Percentiles rank a stretch among this genome's conserved stretches.
These are phyloP conservation scores for Dioszegia hungarica DNA, from an alignment of 768 basidiomycete genomes.

Conservation along the genomic window DNA sequence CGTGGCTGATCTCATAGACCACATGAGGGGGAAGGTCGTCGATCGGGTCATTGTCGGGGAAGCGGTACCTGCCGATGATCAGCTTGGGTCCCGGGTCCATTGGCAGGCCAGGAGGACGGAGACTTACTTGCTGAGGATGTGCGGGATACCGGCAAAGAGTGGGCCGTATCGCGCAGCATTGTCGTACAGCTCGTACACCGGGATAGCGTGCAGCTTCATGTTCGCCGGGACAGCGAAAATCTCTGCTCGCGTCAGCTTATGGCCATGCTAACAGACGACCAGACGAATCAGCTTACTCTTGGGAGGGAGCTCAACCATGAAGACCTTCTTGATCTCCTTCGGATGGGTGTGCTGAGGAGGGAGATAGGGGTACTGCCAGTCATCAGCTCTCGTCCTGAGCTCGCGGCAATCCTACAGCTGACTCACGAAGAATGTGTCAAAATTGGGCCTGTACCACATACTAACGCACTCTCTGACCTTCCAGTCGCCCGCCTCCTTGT, in stretches of 20 bases:
- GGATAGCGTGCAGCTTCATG: slow-evolving; percentile 96
- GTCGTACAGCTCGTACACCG: slow-evolving; percentile 94
- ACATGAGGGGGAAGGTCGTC: too few relatives aligned
- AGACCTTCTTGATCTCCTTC: slow-evolving; percentile 96
- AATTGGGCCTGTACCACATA: slow-evolving; percentile 98
- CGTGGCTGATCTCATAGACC: too few relatives aligned
- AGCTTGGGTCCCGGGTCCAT: not conserved
- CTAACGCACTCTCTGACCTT: slow-evolving; percentile 94
- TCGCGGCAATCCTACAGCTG: not conserved
- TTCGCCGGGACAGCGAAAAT: slow-evolving; percentile 95
- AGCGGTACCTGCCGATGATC: not conserved
- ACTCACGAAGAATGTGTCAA: slow-evolving; percentile 96
- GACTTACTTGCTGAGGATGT: slow-evolving; percentile 73
- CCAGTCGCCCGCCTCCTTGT: slow-evolving; percentile 76
- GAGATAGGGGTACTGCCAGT: slow-evolving; percentile 75
- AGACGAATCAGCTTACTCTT: slow-evolving; percentile 65
- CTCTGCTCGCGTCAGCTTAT: slow-evolving; percentile 55
- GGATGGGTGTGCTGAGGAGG: slow-evolving; percentile 96
- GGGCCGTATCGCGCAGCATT: slow-evolving; percentile 91
- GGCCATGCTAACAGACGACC: not conserved
- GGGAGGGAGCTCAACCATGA: slow-evolving; percentile 91
- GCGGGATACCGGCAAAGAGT: slow-evolving; percentile 88
- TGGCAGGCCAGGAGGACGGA: too few relatives aligned
- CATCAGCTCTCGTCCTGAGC: too few relatives aligned
- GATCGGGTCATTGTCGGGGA: not conserved